Percentiles rank a stretch among this genome's conserved stretches.
phyloP scores from a whole-genome alignment of 2,329 filamentous ascomycete species.

The Aspergillus sp. region DNA sequence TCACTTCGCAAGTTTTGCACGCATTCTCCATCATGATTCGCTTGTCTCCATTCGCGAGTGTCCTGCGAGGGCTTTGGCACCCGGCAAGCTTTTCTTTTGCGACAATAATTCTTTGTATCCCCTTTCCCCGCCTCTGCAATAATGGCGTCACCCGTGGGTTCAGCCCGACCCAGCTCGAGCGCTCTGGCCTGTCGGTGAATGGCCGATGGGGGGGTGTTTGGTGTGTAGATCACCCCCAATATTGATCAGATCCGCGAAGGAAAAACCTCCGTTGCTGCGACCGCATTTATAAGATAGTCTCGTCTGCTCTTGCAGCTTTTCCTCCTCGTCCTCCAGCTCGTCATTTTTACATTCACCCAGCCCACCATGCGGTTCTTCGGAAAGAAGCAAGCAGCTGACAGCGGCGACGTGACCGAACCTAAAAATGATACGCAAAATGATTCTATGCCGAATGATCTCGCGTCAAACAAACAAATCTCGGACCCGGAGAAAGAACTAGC shows the following conservation, averaged over 20 bases:
- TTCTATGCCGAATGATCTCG: constrained; percentile 18
- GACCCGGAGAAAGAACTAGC: constrained; percentile 31
- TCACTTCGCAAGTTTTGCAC: neutral
- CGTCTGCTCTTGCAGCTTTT: neutral
- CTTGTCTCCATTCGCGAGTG: neutral
- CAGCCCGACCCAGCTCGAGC: neutral
- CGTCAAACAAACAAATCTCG: constrained; percentile 18
- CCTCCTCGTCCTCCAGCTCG: neutral
- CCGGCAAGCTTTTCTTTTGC: neutral
- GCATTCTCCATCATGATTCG: neutral
- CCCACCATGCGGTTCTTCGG: constrained; percentile 13
- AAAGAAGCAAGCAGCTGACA: constrained; percentile 3
- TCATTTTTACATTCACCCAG: neutral
- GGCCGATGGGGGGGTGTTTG: constrained; percentile 7
- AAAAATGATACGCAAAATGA: neutral
- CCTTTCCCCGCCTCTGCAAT: constrained; percentile 3
- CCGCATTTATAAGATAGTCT: constrained; percentile 13
- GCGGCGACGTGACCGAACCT: neutral
- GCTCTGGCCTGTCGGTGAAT: neutral
- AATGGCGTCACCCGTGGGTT: constrained; percentile 6
- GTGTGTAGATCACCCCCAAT: constrained; percentile 17
- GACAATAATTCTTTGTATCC: neutral
- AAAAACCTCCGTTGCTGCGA: constrained; percentile 13
- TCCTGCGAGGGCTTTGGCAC: no score
- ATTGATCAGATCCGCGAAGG: constrained; percentile 3